Conservation (phyloP, 2,329 filamentous ascomycete genomes). For the Aureobasidium melanogenum region DNA sequence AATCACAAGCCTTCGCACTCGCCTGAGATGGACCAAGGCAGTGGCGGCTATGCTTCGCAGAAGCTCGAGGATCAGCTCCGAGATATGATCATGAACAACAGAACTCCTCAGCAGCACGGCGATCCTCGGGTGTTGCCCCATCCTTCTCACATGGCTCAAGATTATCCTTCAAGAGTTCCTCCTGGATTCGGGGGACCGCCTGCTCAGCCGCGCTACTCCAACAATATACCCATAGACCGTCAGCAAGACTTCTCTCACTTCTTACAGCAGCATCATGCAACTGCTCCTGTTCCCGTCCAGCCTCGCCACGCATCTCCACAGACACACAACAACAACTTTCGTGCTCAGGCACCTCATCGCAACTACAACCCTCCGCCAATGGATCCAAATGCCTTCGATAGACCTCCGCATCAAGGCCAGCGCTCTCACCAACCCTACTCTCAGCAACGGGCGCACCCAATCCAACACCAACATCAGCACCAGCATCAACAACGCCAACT, state of each 20-base stretch:
- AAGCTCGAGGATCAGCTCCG: conserved; percentile 51
- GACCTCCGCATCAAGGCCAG: conserved; percentile 9
- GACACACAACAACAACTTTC: not conserved
- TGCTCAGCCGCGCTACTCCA: not conserved
- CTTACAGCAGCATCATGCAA: conserved; percentile 1
- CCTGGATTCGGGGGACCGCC: not conserved
- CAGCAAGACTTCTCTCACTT: conserved; percentile 7
- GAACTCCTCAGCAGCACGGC: conserved; percentile 11
- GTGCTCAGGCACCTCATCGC: conserved; percentile 1
- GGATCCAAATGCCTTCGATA: conserved; percentile 25
- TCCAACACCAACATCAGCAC: not conserved
- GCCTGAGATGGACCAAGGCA: conserved; percentile 14
- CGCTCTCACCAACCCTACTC: not conserved
- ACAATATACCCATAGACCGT: conserved; percentile 5
- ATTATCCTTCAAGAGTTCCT: not conserved
- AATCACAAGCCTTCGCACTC: not conserved
- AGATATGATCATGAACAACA: conserved; percentile 54
- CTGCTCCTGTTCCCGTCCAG: not conserved
- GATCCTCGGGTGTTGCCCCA: conserved; percentile 16
- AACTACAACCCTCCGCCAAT: conserved; percentile 11
- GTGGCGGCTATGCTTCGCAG: not conserved
- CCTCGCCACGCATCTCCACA: not conserved
- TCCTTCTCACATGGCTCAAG: not conserved
- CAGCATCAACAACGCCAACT: not conserved
- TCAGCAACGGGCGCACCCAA: not conserved